phyloP scores from a whole-genome alignment of 306 rosid genomes.

The Psophocarpus tetragonolobus region DNA sequence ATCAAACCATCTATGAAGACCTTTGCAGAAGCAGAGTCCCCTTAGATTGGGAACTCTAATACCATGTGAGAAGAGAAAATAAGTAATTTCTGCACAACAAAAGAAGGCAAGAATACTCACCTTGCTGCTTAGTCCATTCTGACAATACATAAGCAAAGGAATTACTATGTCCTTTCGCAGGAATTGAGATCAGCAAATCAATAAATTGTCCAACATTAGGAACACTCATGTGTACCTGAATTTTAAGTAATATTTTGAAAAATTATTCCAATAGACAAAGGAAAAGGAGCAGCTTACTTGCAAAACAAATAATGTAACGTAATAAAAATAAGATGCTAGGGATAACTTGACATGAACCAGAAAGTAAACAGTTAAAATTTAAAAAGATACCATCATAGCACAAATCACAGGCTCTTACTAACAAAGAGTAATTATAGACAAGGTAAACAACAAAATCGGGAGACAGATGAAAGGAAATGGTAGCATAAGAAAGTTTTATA shows the following conservation, averaged over 20 bases:
- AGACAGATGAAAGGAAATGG: background rate
- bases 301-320: slow-evolving; percentile 20
- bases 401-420: background rate
- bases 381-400: background rate
- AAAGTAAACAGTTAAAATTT: background rate
- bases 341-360: background rate
- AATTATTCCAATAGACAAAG: background rate
- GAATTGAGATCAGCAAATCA: slow-evolving; percentile 75
- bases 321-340: background rate
- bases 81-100: background rate
- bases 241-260: slow-evolving; percentile 26
- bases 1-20: too few relatives aligned
- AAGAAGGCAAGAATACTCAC: slow-evolving; percentile 49
- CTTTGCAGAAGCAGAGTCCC: too few relatives aligned
- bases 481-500: background rate
- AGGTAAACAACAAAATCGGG: slow-evolving; percentile 5
- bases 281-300: background rate
- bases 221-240: slow-evolving; percentile 89
- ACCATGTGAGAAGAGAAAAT: too few relatives aligned
- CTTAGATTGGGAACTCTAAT: too few relatives aligned
- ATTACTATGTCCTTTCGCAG: slow-evolving; percentile 72
- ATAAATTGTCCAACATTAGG: slow-evolving; percentile 86
- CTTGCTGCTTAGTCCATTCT: slow-evolving; percentile 95
- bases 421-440: background rate
- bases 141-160: slow-evolving; percentile 81